phyloP scores from a whole-genome alignment of 73 alveolate genomes.

The Tetrahymena thermophila region DNA sequence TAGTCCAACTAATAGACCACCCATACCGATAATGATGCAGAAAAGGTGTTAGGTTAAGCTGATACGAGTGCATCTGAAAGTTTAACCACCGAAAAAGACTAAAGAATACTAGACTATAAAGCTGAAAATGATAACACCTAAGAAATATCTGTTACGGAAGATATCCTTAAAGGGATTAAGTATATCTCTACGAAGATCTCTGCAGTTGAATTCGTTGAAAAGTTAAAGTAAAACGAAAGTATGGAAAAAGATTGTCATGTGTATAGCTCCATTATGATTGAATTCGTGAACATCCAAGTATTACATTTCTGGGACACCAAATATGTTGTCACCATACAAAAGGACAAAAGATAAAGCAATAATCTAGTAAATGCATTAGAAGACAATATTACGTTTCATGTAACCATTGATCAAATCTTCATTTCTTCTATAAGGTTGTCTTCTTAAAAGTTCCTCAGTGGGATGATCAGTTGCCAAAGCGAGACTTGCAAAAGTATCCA shows the following conservation, averaged over 20 bases:
- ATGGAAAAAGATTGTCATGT: slow-evolving; percentile 66
- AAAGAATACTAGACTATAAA: slow-evolving; percentile 57
- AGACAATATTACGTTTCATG: slow-evolving; percentile 86
- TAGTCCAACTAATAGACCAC: background rate
- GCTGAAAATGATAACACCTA: slow-evolving; percentile 49
- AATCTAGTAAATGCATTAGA: slow-evolving; percentile 71
- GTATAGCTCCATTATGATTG: background rate
- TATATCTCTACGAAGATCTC: slow-evolving; percentile 65
- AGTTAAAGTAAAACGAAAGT: slow-evolving; percentile 78
- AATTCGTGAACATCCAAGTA: background rate
- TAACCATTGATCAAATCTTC: slow-evolving; percentile 71
- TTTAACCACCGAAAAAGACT: slow-evolving; percentile 72
- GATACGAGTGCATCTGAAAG: slow-evolving; percentile 62
- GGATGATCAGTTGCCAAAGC: slow-evolving; percentile 85
- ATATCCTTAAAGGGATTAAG: slow-evolving; percentile 65
- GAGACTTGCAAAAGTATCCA: slow-evolving; percentile 74
- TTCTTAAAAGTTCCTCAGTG: slow-evolving; percentile 43
- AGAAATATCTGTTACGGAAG: slow-evolving; percentile 63
- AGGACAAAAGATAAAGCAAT: slow-evolving; percentile 52
- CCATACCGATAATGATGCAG: slow-evolving; percentile 52
- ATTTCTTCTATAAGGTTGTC: slow-evolving; percentile 59
- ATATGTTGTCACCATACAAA: slow-evolving; percentile 2
- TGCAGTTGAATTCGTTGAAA: slow-evolving; percentile 76
- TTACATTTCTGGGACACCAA: slow-evolving; percentile 7
- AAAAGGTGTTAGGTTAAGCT: slow-evolving; percentile 43